phyloP scores from a whole-genome alignment of 2,329 filamentous ascomycete genomes.

The Colletotrichum sidae region DNA sequence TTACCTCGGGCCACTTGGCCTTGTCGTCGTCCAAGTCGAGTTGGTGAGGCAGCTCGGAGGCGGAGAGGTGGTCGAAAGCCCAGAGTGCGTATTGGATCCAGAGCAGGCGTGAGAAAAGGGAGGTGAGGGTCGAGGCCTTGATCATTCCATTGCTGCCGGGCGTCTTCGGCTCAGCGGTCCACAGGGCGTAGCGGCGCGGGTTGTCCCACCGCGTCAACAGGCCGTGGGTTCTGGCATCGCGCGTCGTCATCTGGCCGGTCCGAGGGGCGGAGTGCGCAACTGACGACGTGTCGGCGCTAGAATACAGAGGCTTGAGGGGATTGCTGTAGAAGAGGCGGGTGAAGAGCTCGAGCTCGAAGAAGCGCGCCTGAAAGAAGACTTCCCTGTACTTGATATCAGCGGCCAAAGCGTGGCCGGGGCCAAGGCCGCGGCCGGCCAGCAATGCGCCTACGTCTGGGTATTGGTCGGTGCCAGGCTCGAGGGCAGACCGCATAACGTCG shows the following conservation, averaged over 20 bases:
- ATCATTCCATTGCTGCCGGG: too few species aligned
- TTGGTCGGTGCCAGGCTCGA: too few species aligned
- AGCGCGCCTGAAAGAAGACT: background rate
- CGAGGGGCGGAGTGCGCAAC: background rate
- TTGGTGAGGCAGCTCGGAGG: background rate
- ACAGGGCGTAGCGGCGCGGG: background rate
- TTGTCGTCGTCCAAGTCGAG: background rate
- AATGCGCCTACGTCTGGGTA: background rate
- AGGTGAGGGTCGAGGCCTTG: too few species aligned
- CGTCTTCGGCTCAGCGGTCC: background rate
- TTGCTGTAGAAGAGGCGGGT: constrained; percentile 1
- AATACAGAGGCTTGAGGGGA: constrained; percentile 1
- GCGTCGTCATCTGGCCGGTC: background rate
- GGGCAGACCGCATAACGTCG: too few species aligned
- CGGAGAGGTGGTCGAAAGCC: background rate
- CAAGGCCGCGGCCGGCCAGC: background rate
- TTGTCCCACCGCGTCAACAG: constrained; percentile 3
- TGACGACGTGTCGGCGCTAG: constrained; percentile 2
- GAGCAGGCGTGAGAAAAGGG: background rate
- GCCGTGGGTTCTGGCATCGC: background rate
- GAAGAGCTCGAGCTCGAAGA: constrained; percentile 15
- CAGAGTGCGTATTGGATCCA: constrained; percentile 17
- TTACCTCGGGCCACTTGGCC: constrained; percentile 5
- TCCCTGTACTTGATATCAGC: too few species aligned
- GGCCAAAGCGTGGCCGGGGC: background rate